Base-by-base conservation (phyloP, 208 protist genomes). In the Wallacemonas sp. region DNA sequence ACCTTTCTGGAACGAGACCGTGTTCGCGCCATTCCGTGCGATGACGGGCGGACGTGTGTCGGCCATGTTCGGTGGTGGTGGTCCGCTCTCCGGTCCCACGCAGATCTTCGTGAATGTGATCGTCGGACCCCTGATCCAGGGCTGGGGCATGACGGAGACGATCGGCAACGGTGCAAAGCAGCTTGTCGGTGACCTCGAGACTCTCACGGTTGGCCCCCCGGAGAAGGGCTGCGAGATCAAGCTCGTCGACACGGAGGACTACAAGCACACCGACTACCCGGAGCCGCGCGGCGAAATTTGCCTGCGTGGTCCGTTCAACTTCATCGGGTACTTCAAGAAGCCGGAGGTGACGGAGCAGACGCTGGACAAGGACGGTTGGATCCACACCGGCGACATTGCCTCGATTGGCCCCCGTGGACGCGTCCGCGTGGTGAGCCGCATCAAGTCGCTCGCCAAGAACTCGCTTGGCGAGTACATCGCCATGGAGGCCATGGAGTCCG, bases 141-240 rank as follows among this genome's bases (percentile, higher is more conserved):
- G 83, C 23, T 92, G 89, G 77, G 86, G 78, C 16, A 65, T 89
- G n/a, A 92, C 86, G 44, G 86, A 92, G 63, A 90, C 86, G 39
- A 63, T 65, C 29, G 74, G 73, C 66, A 50, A 62, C 26, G 67
- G 70, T 0, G 44, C 57, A 1, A 67, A 78, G 16, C 72, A 82
- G 64, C 54, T 44, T 18, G 18, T 46, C 14, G 62, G 72, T 10
- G 77, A 88, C 55, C 44, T 67, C 2, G 70, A 62, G 20, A 52
- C 65, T 0, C 32, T 45, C 1, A 38, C 12, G 3, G 74, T 74
- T 3, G 74, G 74, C n/a, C 72, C 32, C 12, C 32, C 74, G 7
- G 26, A 90, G n/a, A 46, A 73, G 12, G 20, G 42, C n/a, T 44
- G 54, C 29, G 83, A 98, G 71, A 38, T 98, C 46, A 89, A 93